Conservation (phyloP, 495 filamentous ascomycete genomes). For the Aspergillus cristatus region DNA sequence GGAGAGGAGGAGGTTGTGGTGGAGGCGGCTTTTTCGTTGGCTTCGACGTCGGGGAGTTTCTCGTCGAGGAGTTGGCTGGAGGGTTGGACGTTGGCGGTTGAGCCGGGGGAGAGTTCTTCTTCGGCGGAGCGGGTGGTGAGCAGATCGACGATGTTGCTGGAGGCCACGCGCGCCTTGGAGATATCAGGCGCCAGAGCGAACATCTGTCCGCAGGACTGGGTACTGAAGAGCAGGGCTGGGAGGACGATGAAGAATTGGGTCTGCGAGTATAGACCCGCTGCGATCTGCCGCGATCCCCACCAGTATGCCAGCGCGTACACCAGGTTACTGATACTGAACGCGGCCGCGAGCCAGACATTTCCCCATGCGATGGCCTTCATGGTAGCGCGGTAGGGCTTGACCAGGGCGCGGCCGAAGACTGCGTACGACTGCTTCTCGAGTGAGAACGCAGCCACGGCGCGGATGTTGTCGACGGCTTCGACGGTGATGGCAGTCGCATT, state of each 20-base stretch:
- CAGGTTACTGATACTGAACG: conserved; percentile 37
- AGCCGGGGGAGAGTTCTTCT: conserved; percentile 14
- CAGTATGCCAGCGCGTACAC: conserved; percentile 60
- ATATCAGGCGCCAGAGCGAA: conserved; percentile 56
- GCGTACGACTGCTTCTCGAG: conserved; percentile 33
- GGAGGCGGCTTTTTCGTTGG: conserved; percentile 3
- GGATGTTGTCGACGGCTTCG: conserved; percentile 43
- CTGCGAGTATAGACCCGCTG: conserved; percentile 44
- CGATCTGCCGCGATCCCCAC: conserved; percentile 53
- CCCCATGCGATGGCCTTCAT: conserved; percentile 31
- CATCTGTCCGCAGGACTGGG: conserved; percentile 56
- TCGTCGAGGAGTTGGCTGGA: conserved; percentile 13
- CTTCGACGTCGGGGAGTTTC: conserved; percentile 18
- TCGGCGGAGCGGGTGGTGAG: conserved; percentile 23
- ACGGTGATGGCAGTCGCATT: conserved; percentile 40
- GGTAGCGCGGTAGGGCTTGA: conserved; percentile 37
- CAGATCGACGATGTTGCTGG: conserved; percentile 25
- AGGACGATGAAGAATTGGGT: conserved; percentile 60
- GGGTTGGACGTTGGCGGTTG: conserved; percentile 6
- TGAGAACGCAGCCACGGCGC: conserved; percentile 41
- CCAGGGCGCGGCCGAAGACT: conserved; percentile 25
- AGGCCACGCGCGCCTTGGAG: conserved; percentile 39
- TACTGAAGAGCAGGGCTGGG: conserved; percentile 47
- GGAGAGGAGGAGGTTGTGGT: neutral
- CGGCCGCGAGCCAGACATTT: conserved; percentile 29